Evolutionary conservation across 805 yeast species (phyloP), one percentile per base, ranked within the genome.

Genomic region (Yamadazyma nakazawae): DNA sequence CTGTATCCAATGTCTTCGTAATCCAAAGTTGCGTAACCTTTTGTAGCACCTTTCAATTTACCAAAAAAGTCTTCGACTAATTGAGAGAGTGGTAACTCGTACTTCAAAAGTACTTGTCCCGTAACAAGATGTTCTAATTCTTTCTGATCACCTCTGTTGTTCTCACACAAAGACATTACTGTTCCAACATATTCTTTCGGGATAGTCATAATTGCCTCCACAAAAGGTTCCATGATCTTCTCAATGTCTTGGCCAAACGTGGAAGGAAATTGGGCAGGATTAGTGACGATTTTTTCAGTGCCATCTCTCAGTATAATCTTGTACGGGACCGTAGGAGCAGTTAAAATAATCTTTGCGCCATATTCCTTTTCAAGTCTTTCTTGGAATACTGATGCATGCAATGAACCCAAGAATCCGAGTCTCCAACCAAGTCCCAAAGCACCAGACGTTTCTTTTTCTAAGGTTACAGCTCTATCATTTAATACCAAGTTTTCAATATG

Each of bases 381-480:
- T 57, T 86, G 85, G 66, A 92, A 92, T 1, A 92, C 97, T 9
- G 96, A 85, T 0, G 98, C 97, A 70, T 92, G 99, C 30, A 92
- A 67, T 0, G 97, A 88, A 0, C 99, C 99, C 26, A 92, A 68
- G 61, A 92, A 92, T 1, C 99, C 99, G 31, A 92, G 68, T 64
- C 98, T 80, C 99, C 99, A 92, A 31, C 99, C 99, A 59, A 91
- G 94, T 0, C 99, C 99, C 47, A 92, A 71, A 0, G 98, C 98
- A 60, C 84, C 86, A 0, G 97, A 91, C 0, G 96, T 88, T 57
- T 92, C 97, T 56, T 91, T 81, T 57, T 87, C 90, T 42, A 92
- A 72, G 0, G 94, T 81, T 1, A 94, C 98, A 0, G 96, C 85
- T 57, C 97, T 79, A 61, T 92, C 99, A 62, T 92, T 92, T 48